Base-by-base conservation (phyloP, 192 early-diverging fungal species). In the Umbelopsis sp. region DNA sequence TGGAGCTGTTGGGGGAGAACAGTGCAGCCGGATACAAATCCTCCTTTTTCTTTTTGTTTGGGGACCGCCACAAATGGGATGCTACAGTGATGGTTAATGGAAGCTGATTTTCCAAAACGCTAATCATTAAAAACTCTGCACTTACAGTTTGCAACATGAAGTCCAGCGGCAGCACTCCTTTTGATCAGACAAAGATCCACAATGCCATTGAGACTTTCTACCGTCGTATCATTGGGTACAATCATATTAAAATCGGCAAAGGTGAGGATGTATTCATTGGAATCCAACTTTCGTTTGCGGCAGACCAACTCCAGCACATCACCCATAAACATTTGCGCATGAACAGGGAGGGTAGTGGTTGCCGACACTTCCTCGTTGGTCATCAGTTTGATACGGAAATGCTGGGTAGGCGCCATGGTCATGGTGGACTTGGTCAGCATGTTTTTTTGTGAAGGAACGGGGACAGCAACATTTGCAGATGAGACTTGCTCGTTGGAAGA, bases 281-380 rank as follows among this genome's bases (percentile, higher is more conserved):
- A 84, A 45, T 95, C 87, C 70, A 97, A 89, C 77, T 93, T 94
- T 52, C 95, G 87, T 74, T 97, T 97, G 31, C 82, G 79, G 71
- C 96, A 98, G 44, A 99, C 93, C 8, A 85, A 78, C 6, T 94
- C 88, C 54, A 98, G 89, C 17, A 97, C 91, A 51, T 91, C 90
- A 25, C 84, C 84, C 50, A 99, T 86, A 20, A 91, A 87, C 72
- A 89, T 91, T 66, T 88, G 85, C 12, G 86, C 79, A 47, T 86
- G 76, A 12, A 95, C 87, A 47, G 89, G 90, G 12, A 98, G 89
- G 1, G 95, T 97, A 1, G 96, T 98, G 0, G 95, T 96, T 44
- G 94, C 94, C 70, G 95, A 87, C 31, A 97, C 94, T 66, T 96
- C 93, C 21, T 83, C 79, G 43, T 71, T 69, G 11, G 87, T 85